Evolutionary conservation across 1,284 basidiomycete genomes (phyloP), one percentile per base, ranked within the genome.

Genomic region (Kalmanozyma brasiliensis): DNA sequence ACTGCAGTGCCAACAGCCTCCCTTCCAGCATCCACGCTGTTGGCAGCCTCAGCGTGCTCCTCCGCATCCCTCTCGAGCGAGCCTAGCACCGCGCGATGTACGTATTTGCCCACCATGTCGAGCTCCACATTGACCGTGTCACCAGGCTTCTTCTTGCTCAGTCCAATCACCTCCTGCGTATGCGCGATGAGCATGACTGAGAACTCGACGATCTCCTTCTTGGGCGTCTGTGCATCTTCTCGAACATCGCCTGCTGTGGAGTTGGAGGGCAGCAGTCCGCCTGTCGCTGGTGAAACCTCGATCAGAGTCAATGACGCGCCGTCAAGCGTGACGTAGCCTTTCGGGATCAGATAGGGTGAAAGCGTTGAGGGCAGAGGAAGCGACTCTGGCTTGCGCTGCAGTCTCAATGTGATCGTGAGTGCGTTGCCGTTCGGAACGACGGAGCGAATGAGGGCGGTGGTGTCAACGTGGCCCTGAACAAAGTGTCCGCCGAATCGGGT

Each of bases 401-500:
- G 78, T 88, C 86, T 85, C 94, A 97, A 51, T 86, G 87, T 76
- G 92, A 85, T 30, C 91, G 89, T 81, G 68, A 96, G 82, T 10
- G 94, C 96, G 77, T 95, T 92, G 14, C 93, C 94, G 76, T 97
- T 96, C 11, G 86, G 85, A 5, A 82, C 84, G 43, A 87, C 87
- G 11, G 87, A 86, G 8, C 60, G 64, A 20, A 81, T 74, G 45
- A 69, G 49, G 34, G 79, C 94, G 2, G 93, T 95, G 6, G 88
- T 89, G 79, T 99, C 96, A 63, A 98, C 91, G 71, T 60, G 81
- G 26, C 79, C 77, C 49, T 98, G 95, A 7, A 98, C 96, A 81
- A 97, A 94, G 82, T 99, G 95, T 7, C 95, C 95, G 24, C 95
- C 95, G 78, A 98, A 97, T 40, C 95, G 86, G 10, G 89, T 89